Evolutionary conservation across 2,329 filamentous ascomycete genomes (phyloP).

Genomic region (Fonsecaea pedrosoi): DNA sequence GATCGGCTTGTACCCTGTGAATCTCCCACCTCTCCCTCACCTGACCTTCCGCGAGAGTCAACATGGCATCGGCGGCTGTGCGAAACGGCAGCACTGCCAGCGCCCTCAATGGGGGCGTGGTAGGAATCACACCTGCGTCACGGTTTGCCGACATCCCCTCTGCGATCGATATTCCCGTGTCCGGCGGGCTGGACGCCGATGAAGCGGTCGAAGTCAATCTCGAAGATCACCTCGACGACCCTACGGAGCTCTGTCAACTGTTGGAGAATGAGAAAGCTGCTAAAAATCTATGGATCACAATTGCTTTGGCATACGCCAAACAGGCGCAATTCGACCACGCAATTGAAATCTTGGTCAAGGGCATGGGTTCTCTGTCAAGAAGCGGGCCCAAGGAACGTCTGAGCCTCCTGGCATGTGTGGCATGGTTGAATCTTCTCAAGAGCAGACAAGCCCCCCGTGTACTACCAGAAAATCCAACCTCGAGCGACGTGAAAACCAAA

Average conservation of each 20-base stretch:
- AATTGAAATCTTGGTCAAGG: conserved; percentile 73
- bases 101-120: conserved; percentile 4
- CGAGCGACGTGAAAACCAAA: conserved; percentile 83
- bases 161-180: conserved; percentile 69
- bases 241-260: conserved; percentile 90
- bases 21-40: conserved; percentile 2
- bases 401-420: conserved; percentile 76
- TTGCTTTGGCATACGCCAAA: conserved; percentile 94
- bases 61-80: conserved; percentile 29
- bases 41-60: conserved; percentile 12
- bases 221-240: conserved; percentile 88
- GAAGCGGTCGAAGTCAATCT: conserved; percentile 90
- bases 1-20: background rate
- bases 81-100: conserved; percentile 29
- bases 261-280: conserved; percentile 93
- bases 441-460: conserved; percentile 79
- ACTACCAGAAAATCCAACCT: conserved; percentile 67
- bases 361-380: conserved; percentile 72
- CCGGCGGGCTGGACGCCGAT: conserved; percentile 65
- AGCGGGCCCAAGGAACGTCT: conserved; percentile 75
- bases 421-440: conserved; percentile 91
- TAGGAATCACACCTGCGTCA: conserved; percentile 29
- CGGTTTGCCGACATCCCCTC: conserved; percentile 69
- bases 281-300: conserved; percentile 97
- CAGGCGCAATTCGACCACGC: conserved; percentile 89